Percentiles rank a stretch among this genome's conserved stretches.
These are phyloP conservation scores for Limnanthes douglasii DNA, from an alignment of 345 rosid species.

Conservation along the genomic window DNA sequence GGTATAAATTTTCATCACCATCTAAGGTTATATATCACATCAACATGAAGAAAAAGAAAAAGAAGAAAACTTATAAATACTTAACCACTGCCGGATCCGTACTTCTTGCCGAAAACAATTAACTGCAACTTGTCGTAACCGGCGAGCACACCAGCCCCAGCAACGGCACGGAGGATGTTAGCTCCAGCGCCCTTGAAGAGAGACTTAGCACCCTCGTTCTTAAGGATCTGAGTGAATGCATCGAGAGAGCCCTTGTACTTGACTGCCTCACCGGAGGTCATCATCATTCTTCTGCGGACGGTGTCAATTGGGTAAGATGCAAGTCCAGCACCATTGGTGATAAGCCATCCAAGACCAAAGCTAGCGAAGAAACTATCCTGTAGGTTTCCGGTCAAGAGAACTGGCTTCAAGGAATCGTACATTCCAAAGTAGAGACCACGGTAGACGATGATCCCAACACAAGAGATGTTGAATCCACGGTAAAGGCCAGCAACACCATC, in stretches of 20 bases:
- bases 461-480: slow-evolving; percentile 84
- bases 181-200: slow-evolving; percentile 94
- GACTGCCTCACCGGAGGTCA: slow-evolving; percentile 92
- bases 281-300: slow-evolving; percentile 96
- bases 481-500: slow-evolving; percentile 80
- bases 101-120: slow-evolving; percentile 72
- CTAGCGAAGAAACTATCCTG: slow-evolving; percentile 90
- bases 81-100: slow-evolving; percentile 65
- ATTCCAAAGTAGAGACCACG: slow-evolving; percentile 86
- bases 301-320: slow-evolving; percentile 86
- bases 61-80: no score
- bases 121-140: slow-evolving; percentile 86
- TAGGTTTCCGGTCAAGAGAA: slow-evolving; percentile 37
- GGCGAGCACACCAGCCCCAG: slow-evolving; percentile 91
- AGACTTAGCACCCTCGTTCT: slow-evolving; percentile 71
- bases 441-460: slow-evolving; percentile 70
- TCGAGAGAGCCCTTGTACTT: slow-evolving; percentile 69
- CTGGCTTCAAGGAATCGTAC: slow-evolving; percentile 86
- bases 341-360: slow-evolving; percentile 78
- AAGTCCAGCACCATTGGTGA: slow-evolving; percentile 83
- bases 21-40: no score
- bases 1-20: no score
- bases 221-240: slow-evolving; percentile 61
- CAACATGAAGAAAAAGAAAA: no score
- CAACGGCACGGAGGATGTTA: slow-evolving; percentile 78